Evolutionary conservation across 495 filamentous ascomycete species (phyloP), one percentile per base, ranked within the genome.

Genomic region (Talaromyces borbonicus): DNA sequence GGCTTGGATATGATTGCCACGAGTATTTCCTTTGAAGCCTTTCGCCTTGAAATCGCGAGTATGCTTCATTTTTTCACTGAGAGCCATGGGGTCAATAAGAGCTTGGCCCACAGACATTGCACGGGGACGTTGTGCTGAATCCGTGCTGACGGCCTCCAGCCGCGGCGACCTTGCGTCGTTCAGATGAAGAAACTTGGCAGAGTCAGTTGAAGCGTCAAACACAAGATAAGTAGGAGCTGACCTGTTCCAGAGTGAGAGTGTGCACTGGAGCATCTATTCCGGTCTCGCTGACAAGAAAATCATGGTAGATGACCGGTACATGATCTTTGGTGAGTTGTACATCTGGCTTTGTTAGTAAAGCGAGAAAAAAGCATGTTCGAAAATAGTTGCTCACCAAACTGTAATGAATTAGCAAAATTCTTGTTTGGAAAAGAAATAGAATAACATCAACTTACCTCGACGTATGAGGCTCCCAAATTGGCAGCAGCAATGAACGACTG

Each of bases 281-380:
- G 0, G 93, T 99, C 65, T 99, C 93, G 58, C 88, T 95, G 61
- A 99, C 92, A 12, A 99, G 72, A 55, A 99, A 99, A 62, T 99
- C 93, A 60, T 99, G 93, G 61, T 99, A 99, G 54, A 99, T 95
- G 54, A 99, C 90, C 14, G 93, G 93, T 6, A 99, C 88, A 62
- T 92, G 90, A 58, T 99, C 93, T 56, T 99, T 99, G 14, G 93
- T 99, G 38, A 99, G 72, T 58, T 99, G 93, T 2, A 99, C 92
- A 57, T 98, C 92, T 56, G 27, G 20, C 20, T 24, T 22, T 11
- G 37, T 30, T 25, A 32, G n/a, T 56, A 50, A 24, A 16, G 31
- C 5, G 6, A 5, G 3, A 16, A 24, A 11, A n/a, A 25, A 23
- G 22, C 22, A 38, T 12, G 7, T 8, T 4, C 18, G 39, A 29